Base-by-base conservation (phyloP, 257 asterid species). In the Nicotiana tomentosiformis region DNA sequence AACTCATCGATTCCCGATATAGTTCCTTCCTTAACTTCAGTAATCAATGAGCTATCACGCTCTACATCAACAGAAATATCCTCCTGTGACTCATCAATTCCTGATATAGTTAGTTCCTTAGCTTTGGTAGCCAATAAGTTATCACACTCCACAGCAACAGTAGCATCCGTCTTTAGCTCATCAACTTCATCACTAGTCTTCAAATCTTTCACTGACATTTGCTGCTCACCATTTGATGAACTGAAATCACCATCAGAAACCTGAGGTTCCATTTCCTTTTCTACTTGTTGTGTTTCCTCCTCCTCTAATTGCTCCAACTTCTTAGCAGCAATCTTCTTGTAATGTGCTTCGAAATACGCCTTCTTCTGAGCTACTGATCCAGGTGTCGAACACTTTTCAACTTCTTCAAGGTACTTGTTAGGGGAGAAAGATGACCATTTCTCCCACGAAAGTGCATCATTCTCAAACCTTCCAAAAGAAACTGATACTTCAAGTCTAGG, bases 271-370 rank as follows among this genome's bases (percentile, higher is more conserved):
- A 58, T 65, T 4, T 33, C 29, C 70, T 80, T 8, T 20, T 23
- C 83, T 53, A 80, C 62, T 23, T 66, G 60, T 82, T 87, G 61
- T 23, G 35, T 84, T 68, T 95, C 98, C 84, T 85, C 98, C 84
- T 85, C 93, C 87, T 91, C 97, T 65, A 90, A 57, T 78, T 88
- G 96, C 86, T 93, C 95, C 10, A 93, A 90, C 88, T 92, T 94
- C 88, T 56, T 83, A 77, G 99, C 99, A 83, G 98, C 97, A 82
- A 94, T 87, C 84, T 86, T 93, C 87, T 91, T 96, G 88, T 96
- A 96, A 66, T 96, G 97, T 57, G 98, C 98, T 92, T 96, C 99
- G 78, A 96, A 96, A 80, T 93, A 96, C 0, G 98, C 99, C 90
- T 93, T 94, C 85, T 96, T 94, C 83, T 94, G 96, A 9, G 97